These are phyloP conservation scores for Metschnikowia bowlesiae DNA, from an alignment of 805 yeast genomes.

Conservation along the genomic window DNA sequence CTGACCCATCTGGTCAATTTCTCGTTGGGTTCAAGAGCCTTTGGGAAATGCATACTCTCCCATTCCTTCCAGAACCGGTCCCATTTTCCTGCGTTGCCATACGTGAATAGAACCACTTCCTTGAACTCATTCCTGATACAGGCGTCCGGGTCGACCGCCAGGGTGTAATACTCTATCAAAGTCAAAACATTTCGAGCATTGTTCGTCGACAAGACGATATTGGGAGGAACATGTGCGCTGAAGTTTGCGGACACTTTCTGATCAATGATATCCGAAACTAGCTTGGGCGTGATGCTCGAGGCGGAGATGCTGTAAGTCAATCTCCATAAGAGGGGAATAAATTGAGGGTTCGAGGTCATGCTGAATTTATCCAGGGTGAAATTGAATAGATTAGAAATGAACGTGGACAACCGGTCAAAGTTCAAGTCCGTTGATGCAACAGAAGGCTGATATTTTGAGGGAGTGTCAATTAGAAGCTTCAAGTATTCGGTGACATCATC, in stretches of 20 bases:
- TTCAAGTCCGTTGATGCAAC: conserved; percentile 17
- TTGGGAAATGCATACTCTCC: conserved; percentile 19
- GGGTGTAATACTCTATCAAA: conserved; percentile 22
- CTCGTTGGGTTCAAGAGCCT: conserved; percentile 2
- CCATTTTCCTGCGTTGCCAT: conserved; percentile 40
- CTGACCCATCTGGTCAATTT: conserved; percentile 27
- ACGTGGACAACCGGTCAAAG: conserved; percentile 24
- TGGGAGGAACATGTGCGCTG: conserved; percentile 4
- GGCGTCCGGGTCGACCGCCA: conserved; percentile 4
- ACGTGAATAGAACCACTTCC: conserved; percentile 33
- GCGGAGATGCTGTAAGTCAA: conserved; percentile 19
- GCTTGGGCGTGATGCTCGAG: conserved; percentile 20
- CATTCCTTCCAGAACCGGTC: conserved; percentile 36
- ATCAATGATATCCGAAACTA: conserved; percentile 22
- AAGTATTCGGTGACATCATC: conserved; percentile 29
- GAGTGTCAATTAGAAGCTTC: conserved; percentile 34
- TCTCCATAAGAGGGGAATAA: conserved; percentile 35
- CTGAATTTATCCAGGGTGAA: conserved; percentile 25
- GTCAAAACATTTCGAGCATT: conserved; percentile 28
- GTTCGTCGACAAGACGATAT: conserved; percentile 22
- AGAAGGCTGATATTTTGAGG: conserved; percentile 14
- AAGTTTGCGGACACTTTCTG: conserved; percentile 4
- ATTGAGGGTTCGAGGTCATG: conserved; percentile 23
- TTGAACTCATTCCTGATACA: conserved; percentile 19
- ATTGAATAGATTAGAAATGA: conserved; percentile 23